Evolutionary conservation across 768 basidiomycete genomes (phyloP), one percentile per base, ranked within the genome.

Genomic region (Pleurotus eryngii): DNA sequence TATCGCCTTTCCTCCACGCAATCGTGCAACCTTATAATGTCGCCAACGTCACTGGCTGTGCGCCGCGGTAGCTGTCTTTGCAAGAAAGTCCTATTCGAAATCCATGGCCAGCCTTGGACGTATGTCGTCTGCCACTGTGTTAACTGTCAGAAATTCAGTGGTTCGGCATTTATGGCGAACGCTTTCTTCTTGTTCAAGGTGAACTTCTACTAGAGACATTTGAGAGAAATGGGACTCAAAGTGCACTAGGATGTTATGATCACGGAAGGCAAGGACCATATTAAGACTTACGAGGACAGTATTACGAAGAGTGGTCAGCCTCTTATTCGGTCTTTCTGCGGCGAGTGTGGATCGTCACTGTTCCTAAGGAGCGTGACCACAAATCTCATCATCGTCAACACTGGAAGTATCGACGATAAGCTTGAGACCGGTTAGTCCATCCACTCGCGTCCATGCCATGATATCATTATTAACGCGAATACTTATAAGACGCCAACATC

Each of bases 91-190:
- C 64, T 65, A 53, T 78, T 74, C 54, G 67, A 70, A 24, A 57
- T 76, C 5, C 63, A 59, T 14, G 76, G 73, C 1, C 70, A 73
- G 30, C 77, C 76, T 3, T 39, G 74, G 51, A 65, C 69, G 1
- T 74, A 73, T 56, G 64, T 70, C n/a, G 67, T 76, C 1, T 78
- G 77, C 60, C 74, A 79, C 61, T 79, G 77, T 60, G 55, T 55
- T n/a, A 74, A 77, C 47, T 77, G 77, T 61, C 72, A 69, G 63
- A 76, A 76, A 62, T 67, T 72, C 17, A 74, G 70, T 15, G 76
- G 77, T 5, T 66, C 72, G n/a, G 73, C 73, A 15, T 76, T 76
- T 57, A 70, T 76, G 70, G 65, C 72, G 43, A 76, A 75, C 46
- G 63, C 64, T 4, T 72, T 74, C 55, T 76, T 74, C 59, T 63